Evolutionary conservation across 2,329 filamentous ascomycete genomes (phyloP), one percentile per base, ranked within the genome.

Genomic region (Sporothrix mexicana): DNA sequence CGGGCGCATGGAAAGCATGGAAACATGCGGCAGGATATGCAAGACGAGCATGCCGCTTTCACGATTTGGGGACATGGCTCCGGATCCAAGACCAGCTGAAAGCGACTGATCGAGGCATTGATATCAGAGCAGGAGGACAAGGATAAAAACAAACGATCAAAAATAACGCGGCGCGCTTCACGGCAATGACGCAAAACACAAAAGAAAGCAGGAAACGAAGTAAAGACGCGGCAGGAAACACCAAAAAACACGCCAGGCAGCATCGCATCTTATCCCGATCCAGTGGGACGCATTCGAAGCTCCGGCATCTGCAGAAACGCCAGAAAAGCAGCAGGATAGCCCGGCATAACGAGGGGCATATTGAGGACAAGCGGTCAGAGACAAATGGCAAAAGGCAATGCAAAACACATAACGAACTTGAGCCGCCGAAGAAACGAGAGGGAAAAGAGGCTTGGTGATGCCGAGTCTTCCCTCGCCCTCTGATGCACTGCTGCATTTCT

Each of bases 61-160:
- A 68, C 64, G 45, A 13, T 53, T 68, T 51, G 13, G 23, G 64
- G 64, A 53, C 45, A n/a, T 68, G 64, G 45, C 45, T 53, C 64
- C 64, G 64, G 23, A 36, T 41, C 64, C 64, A 45, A 68, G 25
- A 15, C 45, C 45, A 68, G 64, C 64, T 68, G 64, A 68, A 67
- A 51, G 47, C 64, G 23, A 36, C 45, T 23, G 64, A 68, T n/a
- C 23, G 45, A 30, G 25, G 30, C 2, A 15, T 43, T 12, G 13
- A 57, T n/a, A 51, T 17, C 49, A 61, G 8, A n/a, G 30, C 3
- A 62, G 23, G 17, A 20, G 59, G 20, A 55, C 13, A 10, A 43
- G n/a, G 36, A 23, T 10, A 17, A 47, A 47, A 43, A 47, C 20
- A 64, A 62, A 25, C 30, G 30, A 36, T 36, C 4, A 66, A 45